phyloP scores from a whole-genome alignment of 306 rosid genomes.

The Pterocarpus macrocarpus region DNA sequence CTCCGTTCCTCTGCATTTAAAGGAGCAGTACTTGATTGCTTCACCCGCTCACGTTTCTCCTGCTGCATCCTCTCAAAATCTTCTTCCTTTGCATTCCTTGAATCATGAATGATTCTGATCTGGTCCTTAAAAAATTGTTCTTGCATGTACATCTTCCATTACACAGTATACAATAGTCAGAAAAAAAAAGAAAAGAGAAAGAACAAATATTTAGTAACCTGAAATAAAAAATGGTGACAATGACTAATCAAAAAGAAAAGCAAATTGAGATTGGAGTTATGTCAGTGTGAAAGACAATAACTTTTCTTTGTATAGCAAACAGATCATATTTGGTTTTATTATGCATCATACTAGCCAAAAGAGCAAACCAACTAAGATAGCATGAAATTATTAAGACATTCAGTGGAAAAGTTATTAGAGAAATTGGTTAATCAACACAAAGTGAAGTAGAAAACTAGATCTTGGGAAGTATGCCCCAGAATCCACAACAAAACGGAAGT shows the following conservation, averaged over 20 bases:
- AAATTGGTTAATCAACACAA: too few species aligned
- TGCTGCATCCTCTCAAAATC: conserved; percentile 75
- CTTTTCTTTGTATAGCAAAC: too few species aligned
- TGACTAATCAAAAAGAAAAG: background rate
- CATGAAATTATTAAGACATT: too few species aligned
- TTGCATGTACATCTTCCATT: conserved; percentile 69
- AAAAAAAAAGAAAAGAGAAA: background rate
- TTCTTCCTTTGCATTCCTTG: conserved; percentile 69
- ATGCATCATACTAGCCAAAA: too few species aligned
- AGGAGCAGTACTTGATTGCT: conserved; percentile 51
- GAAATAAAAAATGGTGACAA: background rate
- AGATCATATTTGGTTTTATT: too few species aligned
- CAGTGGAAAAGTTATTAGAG: too few species aligned
- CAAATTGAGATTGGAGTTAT: background rate
- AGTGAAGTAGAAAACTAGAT: too few species aligned
- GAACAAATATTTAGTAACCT: conserved; percentile 4
- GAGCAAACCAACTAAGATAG: too few species aligned
- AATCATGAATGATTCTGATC: conserved; percentile 56
- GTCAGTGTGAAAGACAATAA: background rate
- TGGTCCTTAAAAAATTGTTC: conserved; percentile 71
- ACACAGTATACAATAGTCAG: background rate
- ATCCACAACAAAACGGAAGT: too few species aligned
- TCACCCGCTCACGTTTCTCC: conserved; percentile 70
- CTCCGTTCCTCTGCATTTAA: conserved; percentile 54
- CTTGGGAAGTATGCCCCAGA: too few species aligned